A percentile compares a stretch with the other conserved stretches of the same genome.
Evolutionary conservation across 1,284 basidiomycete genomes (phyloP).

Genomic region (Pseudozyma sp.): DNA sequence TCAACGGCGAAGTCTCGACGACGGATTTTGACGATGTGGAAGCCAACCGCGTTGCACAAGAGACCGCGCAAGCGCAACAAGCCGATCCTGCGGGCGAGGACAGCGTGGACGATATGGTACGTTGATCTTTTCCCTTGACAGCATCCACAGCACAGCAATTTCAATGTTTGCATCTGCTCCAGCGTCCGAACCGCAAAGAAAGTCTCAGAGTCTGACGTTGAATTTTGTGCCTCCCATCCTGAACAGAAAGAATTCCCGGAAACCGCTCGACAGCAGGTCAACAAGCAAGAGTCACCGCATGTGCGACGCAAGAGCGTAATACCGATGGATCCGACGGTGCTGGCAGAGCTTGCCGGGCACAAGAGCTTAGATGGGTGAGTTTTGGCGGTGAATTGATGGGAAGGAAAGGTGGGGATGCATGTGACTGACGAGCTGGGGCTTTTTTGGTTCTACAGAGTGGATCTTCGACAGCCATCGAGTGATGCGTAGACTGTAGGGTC

Average conservation of each 20-base stretch:
- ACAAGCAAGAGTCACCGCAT: constrained; percentile 54
- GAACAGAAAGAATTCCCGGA: constrained; percentile 52
- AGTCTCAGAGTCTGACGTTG: neutral
- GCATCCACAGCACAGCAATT: neutral
- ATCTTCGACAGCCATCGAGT: constrained; percentile 31
- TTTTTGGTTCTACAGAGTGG: constrained; percentile 10
- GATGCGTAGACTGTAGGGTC: constrained; percentile 23
- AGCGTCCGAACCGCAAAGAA: constrained; percentile 12
- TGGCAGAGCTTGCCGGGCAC: constrained; percentile 69
- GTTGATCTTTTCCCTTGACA: constrained; percentile 15
- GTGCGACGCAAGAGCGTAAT: constrained; percentile 69
- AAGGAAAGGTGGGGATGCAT: neutral
- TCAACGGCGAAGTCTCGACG: constrained; percentile 58
- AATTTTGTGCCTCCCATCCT: neutral
- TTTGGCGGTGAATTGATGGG: neutral
- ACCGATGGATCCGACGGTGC: constrained; percentile 69
- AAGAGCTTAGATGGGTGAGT: constrained; percentile 59
- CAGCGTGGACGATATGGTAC: constrained; percentile 54
- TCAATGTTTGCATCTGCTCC: neutral
- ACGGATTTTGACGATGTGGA: constrained; percentile 64
- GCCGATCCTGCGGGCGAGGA: constrained; percentile 29
- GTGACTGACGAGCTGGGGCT: neutral
- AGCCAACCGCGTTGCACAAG: constrained; percentile 39
- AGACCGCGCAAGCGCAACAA: constrained; percentile 34
- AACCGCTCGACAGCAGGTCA: constrained; percentile 49